Evolutionary conservation across 768 basidiomycete genomes (phyloP), one percentile per base, ranked within the genome.

Genomic region (Kwoniella sp.): DNA sequence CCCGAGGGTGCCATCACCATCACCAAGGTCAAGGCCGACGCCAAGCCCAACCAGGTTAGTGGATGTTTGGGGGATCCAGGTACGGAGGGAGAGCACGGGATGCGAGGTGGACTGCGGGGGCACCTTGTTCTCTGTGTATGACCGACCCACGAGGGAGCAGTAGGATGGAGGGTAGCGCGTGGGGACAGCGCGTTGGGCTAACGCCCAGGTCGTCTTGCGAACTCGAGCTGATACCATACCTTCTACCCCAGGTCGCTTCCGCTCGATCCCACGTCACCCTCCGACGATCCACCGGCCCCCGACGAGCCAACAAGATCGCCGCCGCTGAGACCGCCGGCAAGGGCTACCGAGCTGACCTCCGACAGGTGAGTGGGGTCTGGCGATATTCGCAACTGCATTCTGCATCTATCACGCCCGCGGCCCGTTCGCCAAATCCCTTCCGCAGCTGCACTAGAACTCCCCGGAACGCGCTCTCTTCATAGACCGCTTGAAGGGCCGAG

Each of bases 311-410:
- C 62, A 72, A 72, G 65, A 72, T 71, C 62, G 67, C 70, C 44
- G 69, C 73, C 53, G 69, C 60, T 42, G 69, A 70, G 56, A 69
- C 70, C 50, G 70, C 73, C 46, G 67, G 65, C 29, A 70, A 70
- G 60, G 67, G 68, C 11, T 74, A 74, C 73, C 69, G 73, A 46
- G 56, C 69, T 51, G 73, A 74, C 58, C 69, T 74, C 60, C 65
- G 73, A 47, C 39, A 59, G 27, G 73, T 74, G 57, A 71, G 70
- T 67, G 26, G 5, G n/a, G 15, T 32, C 32, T 38, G 17, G 0
- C 25, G 5, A 9, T 34, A 5, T n/a, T 43, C 23, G 29, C 14
- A 23, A 22, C 28, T 15, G 25, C 40, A 29, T 28, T 31, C 7
- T 3, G 3, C 8, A 12, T 19, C 12, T 45, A n/a, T 22, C 44